These are phyloP conservation scores for Penicillium robsamsonii DNA, from an alignment of 495 filamentous ascomycete genomes.

Conservation along the genomic window DNA sequence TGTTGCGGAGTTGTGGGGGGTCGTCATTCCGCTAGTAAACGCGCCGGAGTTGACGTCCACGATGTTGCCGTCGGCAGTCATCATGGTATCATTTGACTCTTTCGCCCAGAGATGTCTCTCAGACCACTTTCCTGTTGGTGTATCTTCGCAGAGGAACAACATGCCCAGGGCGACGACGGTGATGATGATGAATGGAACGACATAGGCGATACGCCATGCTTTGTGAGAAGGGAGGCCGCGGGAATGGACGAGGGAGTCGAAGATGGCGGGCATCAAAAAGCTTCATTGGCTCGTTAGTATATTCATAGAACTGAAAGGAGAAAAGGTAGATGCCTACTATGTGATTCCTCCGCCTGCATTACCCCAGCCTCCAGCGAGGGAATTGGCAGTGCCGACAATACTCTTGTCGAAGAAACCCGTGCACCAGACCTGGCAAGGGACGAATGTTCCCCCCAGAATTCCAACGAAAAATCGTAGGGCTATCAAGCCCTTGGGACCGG, in stretches of 20 bases:
- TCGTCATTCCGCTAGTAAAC: slow-evolving; percentile 33
- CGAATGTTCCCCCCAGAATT: slow-evolving; percentile 86
- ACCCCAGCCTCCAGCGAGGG: slow-evolving; percentile 80
- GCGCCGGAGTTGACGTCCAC: slow-evolving; percentile 50
- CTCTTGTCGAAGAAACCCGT: slow-evolving; percentile 97
- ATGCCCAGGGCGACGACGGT: slow-evolving; percentile 61
- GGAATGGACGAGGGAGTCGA: slow-evolving; percentile 67
- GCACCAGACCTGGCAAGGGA: slow-evolving; percentile 95
- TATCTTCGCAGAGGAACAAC: slow-evolving; percentile 77
- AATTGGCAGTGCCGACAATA: slow-evolving; percentile 87
- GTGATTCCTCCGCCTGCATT: slow-evolving; percentile 90
- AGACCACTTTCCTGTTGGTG: slow-evolving; percentile 78
- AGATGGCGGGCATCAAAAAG: slow-evolving; percentile 94
- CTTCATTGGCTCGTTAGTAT: slow-evolving; percentile 33
- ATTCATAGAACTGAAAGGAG: not conserved
- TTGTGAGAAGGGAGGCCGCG: slow-evolving; percentile 58
- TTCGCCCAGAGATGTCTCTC: slow-evolving; percentile 57
- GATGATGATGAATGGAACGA: slow-evolving; percentile 81
- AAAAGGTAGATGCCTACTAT: slow-evolving; percentile 37
- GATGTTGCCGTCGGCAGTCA: slow-evolving; percentile 50
- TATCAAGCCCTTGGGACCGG: slow-evolving; percentile 66
- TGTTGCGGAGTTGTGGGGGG: slow-evolving; percentile 42
- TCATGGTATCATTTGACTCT: slow-evolving; percentile 15
- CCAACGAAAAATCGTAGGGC: slow-evolving; percentile 88
- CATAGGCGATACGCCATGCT: slow-evolving; percentile 82